These are phyloP conservation scores for Catharanthus roseus DNA, from an alignment of 257 asterid genomes.

Conservation along the genomic window DNA sequence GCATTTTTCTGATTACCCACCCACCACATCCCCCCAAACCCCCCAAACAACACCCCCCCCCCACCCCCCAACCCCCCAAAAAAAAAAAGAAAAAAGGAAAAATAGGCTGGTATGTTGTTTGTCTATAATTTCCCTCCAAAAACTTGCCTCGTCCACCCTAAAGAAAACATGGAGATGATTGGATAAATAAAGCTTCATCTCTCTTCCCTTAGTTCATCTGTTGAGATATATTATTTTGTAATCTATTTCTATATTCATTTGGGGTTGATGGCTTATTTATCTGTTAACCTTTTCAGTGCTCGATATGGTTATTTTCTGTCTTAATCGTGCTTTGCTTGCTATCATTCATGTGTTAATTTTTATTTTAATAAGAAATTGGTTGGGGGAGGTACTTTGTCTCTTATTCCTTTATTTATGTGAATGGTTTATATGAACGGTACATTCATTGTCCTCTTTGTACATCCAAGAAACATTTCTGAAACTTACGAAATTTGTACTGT, in stretches of 20 bases:
- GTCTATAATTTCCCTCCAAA: too few relatives aligned
- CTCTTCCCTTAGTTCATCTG: background rate
- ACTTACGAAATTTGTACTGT: slow-evolving; percentile 6
- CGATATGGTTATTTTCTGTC: background rate
- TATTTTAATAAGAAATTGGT: too few relatives aligned
- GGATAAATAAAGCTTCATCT: background rate
- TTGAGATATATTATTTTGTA: background rate
- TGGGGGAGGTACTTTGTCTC: background rate
- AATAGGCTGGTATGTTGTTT: too few relatives aligned
- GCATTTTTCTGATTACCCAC: too few relatives aligned
- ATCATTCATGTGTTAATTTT: background rate
- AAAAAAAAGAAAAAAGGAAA: too few relatives aligned
- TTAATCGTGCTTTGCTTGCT: background rate
- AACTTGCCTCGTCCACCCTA: too few relatives aligned
- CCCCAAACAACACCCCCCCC: too few relatives aligned
- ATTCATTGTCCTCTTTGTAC: background rate
- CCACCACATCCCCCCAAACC: too few relatives aligned
- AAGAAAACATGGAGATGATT: too few relatives aligned
- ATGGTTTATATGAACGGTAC: too few relatives aligned
- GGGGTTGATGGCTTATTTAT: background rate
- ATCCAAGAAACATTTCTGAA: background rate
- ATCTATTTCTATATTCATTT: too few relatives aligned
- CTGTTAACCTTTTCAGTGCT: background rate
- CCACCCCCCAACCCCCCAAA: too few relatives aligned
- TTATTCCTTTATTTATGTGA: background rate